Evolutionary conservation across 257 asterid genomes (phyloP), one percentile per base, ranked within the genome.

Genomic region (Avicennia marina): DNA sequence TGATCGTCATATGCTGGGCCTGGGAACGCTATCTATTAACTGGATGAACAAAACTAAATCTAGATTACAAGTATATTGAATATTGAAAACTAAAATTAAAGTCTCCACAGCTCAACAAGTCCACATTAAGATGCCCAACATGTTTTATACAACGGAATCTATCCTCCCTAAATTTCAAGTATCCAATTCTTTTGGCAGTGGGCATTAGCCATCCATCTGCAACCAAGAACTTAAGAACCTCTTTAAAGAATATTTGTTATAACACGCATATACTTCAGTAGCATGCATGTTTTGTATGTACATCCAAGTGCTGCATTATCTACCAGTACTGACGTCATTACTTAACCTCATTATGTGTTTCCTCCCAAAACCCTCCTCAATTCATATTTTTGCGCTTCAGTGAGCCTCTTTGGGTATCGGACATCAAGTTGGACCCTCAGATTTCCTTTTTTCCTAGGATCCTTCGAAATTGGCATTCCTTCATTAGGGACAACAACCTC

Each of bases 391-490:
- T 93, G 99, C 47, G 70, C 54, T 64, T 84, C 96, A 0, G 81
- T 62, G 52, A 93, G 82, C 78, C 90, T 75, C 40, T 79, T 68
- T 1, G 98, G 98, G 63, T 85, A 93, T 70, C 66, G 75, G 27
- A 93, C 94, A 56, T 89, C 95, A 33, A 93, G 76, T 77, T 75
- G 93, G 67, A 93, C 73, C 68, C 76, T 86, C 53, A 93, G 71
- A 62, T 75, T 80, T 56, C 98, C 98, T 73, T 73, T 91, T 56
- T 62, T 93, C 50, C 90, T 68, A 17, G 87, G 97, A 10, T 80
- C 96, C 68, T 80, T 93, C 0, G 97, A 82, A 25, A 82, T 65
- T 12, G 98, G 98, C 95, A 93, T 93, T 22, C 97, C 99, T 82
- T 93, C 99, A 48, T 84, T 79, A 27, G 89, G 73, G 66, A 91